Percentiles rank a stretch among this genome's conserved stretches.
Evolutionary conservation across 805 yeast genomes (phyloP).

Genomic region (Wickerhamomyces rabaulensis): DNA sequence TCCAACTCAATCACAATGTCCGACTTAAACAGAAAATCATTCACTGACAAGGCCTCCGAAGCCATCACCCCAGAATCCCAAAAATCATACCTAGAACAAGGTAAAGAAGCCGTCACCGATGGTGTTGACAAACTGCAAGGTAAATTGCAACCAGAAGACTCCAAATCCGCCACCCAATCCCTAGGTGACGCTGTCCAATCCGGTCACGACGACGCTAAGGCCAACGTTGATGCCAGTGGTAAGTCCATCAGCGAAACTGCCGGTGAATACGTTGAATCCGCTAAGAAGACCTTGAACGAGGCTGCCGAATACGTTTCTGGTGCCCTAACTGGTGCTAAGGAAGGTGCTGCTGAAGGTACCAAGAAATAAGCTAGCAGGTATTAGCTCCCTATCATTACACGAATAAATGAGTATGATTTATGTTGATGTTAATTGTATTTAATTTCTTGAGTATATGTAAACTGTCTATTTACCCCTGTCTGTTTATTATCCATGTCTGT

Average conservation of each 20-base stretch:
- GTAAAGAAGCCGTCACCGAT: constrained; percentile 66
- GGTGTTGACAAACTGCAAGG: constrained; percentile 60
- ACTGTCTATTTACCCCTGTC: no score
- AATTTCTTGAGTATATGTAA: no score
- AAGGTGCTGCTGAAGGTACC: constrained; percentile 35
- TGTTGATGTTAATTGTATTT: not conserved
- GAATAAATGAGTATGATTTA: not conserved
- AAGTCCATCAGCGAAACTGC: constrained; percentile 51
- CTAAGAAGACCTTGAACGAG: constrained; percentile 44
- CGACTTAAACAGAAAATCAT: constrained; percentile 68
- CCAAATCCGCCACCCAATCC: constrained; percentile 68
- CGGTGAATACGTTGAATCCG: constrained; percentile 50
- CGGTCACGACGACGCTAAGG: constrained; percentile 48
- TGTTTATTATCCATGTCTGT: no score
- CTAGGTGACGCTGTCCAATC: constrained; percentile 54
- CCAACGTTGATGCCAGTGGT: constrained; percentile 12
- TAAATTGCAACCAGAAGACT: constrained; percentile 53
- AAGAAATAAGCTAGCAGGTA: not conserved
- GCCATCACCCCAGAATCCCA: constrained; percentile 63
- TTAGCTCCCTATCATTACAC: not conserved
- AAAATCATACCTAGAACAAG: constrained; percentile 59
- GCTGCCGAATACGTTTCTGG: constrained; percentile 42
- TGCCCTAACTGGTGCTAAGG: constrained; percentile 52
- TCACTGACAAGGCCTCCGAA: constrained; percentile 66
- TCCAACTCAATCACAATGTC: constrained; percentile 28